Base-by-base conservation (phyloP, 2,329 filamentous ascomycete species). In the Diaporthe sp. region DNA sequence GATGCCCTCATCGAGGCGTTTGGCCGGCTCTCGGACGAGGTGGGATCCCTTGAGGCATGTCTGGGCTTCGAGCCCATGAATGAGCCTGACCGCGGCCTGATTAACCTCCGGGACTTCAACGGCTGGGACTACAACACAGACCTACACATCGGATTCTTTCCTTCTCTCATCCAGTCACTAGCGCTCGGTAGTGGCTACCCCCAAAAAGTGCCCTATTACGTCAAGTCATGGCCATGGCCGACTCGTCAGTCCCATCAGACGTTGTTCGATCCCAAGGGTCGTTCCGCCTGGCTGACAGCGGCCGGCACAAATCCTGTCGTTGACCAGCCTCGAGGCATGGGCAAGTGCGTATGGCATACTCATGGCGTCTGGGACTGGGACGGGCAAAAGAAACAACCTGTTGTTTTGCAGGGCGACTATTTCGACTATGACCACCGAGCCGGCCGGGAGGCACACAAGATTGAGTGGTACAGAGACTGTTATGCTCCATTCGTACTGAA, bases 31-130 rank as follows among this genome's bases (percentile, higher is more conserved):
- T 81, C 82, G 3, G 82, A 83, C 10, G 80, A 79, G 22, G 66
- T 84, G 13, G 73, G 75, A 2, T 74, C 77, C 25, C 78, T 83
- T 12, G 82, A 83, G 70, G 82, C 82, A 9, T 83, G 81, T 50
- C 59, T 85, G 15, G 84, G 84, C 1, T 85, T 85, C 58, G 84
- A 85, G 72, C 82, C 83, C 10, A 83, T 85, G 79, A 85, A 85
- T 53, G 84, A 85, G 76, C 84, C 84, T 3, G 83, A 84, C 72
- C 83, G 84, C 1, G 84, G 84, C 7, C 81, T 85, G 30, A 80
- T 85, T 42, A 83, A 84, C 51, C 79, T 85, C 5, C 82, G 83
- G 39, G 80, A 80, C 42, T 82, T 85, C 17, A 79, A 84, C 39
- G 78, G 78, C 30, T 85, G 83, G 81, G 84, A 85, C 75, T 85